These are phyloP conservation scores for Leishmania lainsoni DNA, from an alignment of 208 protist genomes.

Conservation along the genomic window DNA sequence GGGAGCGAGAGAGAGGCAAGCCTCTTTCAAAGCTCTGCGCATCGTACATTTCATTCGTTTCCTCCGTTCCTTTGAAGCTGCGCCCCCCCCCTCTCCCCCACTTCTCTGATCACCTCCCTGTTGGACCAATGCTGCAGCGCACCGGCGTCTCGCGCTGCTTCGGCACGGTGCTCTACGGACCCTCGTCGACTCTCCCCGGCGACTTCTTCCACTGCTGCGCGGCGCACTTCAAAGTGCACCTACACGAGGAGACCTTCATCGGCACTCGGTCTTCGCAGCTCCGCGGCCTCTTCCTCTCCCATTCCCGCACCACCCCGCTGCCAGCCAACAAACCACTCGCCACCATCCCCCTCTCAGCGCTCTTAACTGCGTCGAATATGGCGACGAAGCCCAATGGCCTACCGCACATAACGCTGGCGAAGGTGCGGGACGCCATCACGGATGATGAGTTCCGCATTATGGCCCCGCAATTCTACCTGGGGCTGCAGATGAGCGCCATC, in stretches of 20 bases:
- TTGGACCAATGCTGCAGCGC: slow-evolving; percentile 34
- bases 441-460: slow-evolving; percentile 83
- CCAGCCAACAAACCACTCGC: slow-evolving; percentile 78
- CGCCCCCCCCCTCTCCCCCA: not conserved
- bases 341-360: slow-evolving; percentile 70
- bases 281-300: slow-evolving; percentile 76
- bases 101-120: not conserved
- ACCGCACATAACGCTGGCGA: slow-evolving; percentile 48
- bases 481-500: slow-evolving; percentile 85
- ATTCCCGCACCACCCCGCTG: slow-evolving; percentile 28
- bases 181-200: slow-evolving; percentile 62
- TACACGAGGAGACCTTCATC: slow-evolving; percentile 83
- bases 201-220: slow-evolving; percentile 77
- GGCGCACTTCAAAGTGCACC: slow-evolving; percentile 59
- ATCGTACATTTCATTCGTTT: not conserved
- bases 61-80: not conserved
- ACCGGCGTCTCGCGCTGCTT: slow-evolving; percentile 35
- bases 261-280: slow-evolving; percentile 83
- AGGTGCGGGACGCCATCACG: slow-evolving; percentile 63
- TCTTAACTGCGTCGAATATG: slow-evolving; percentile 81
- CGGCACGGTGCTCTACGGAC: slow-evolving; percentile 76
- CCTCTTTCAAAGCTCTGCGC: not conserved
- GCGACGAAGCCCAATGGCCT: slow-evolving; percentile 67
- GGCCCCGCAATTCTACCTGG: slow-evolving; percentile 85
- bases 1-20: too few relatives aligned